Evolutionary conservation across 2,329 filamentous ascomycete species (phyloP).

Genomic region (Venturiaceae sp.): DNA sequence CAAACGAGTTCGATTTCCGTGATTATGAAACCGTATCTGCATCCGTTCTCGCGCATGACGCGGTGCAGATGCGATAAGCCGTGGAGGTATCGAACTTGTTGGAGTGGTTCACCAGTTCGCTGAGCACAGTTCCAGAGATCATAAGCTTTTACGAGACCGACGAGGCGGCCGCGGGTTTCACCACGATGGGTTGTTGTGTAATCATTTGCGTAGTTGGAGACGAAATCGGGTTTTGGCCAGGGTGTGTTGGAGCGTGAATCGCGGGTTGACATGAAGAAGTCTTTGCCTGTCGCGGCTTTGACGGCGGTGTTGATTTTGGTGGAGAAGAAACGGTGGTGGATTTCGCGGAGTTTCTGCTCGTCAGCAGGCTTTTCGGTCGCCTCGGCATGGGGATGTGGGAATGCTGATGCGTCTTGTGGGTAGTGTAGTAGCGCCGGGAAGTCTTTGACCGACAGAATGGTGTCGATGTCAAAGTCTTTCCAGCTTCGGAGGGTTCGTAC

Average conservation of each 20-base stretch:
- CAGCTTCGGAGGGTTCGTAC: constrained; percentile 78
- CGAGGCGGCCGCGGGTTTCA: constrained; percentile 48
- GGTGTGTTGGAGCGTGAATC: constrained; percentile 23
- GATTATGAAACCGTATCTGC: constrained; percentile 91
- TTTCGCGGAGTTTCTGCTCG: constrained; percentile 62
- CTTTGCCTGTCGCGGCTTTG: constrained; percentile 62
- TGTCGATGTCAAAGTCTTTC: constrained; percentile 65
- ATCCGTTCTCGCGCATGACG: constrained; percentile 87
- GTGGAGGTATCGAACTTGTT: constrained; percentile 80
- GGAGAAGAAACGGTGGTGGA: constrained; percentile 70
- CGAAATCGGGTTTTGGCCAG: constrained; percentile 49
- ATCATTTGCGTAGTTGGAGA: constrained; percentile 51
- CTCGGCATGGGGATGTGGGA: constrained; percentile 44
- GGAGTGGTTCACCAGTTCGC: constrained; percentile 74
- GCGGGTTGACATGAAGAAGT: constrained; percentile 36
- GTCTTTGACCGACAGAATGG: constrained; percentile 61
- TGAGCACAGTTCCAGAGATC: constrained; percentile 94
- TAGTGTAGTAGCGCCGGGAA: constrained; percentile 63
- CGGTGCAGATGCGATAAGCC: constrained; percentile 79
- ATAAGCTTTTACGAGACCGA: constrained; percentile 84
- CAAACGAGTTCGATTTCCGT: constrained; percentile 92
- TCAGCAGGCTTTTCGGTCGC: constrained; percentile 65
- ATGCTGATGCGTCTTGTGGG: constrained; percentile 50
- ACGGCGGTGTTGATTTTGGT: constrained; percentile 82
- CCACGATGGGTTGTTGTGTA: constrained; percentile 38